Conservation (phyloP, 768 basidiomycete genomes). For the Macrocybe gigantea region DNA sequence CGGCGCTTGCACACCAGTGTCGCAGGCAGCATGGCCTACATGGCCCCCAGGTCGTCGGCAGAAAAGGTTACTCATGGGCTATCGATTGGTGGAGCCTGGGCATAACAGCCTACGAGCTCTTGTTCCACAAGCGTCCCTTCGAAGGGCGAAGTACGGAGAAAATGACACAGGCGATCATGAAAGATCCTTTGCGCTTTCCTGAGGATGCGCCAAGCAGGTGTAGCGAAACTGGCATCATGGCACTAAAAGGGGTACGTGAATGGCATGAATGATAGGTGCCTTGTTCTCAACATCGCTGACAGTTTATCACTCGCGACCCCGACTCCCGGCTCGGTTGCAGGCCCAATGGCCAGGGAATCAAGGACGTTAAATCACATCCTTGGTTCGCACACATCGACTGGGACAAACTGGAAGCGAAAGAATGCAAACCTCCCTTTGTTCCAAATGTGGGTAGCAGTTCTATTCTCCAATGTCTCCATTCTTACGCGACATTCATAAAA, state of each 20-base stretch:
- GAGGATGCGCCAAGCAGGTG: slow-evolving; percentile 56
- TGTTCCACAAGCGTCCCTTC: slow-evolving; percentile 81
- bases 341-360: slow-evolving; percentile 60
- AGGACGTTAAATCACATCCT: slow-evolving; percentile 73
- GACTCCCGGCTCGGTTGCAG: slow-evolving; percentile 77
- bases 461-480: slow-evolving; percentile 1
- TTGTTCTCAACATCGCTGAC: background rate
- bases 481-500: slow-evolving; percentile 6
- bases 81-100: slow-evolving; percentile 98
- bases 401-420: slow-evolving; percentile 67
- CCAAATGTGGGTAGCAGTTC: slow-evolving; percentile 69
- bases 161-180: slow-evolving; percentile 82
- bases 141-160: slow-evolving; percentile 86
- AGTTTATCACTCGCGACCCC: slow-evolving; percentile 86
- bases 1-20: slow-evolving; percentile 85
- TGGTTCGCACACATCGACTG: slow-evolving; percentile 87
- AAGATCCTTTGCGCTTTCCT: slow-evolving; percentile 75
- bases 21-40: slow-evolving; percentile 98
- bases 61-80: slow-evolving; percentile 89
- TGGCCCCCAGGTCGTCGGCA: slow-evolving; percentile 94
- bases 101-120: slow-evolving; percentile 84
- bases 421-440: slow-evolving; percentile 74
- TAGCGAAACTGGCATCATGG: slow-evolving; percentile 61
- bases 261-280: too few relatives aligned
- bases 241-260: slow-evolving; percentile 57